phyloP scores from a whole-genome alignment of 345 rosid species.

The Rhizophora mangle region DNA sequence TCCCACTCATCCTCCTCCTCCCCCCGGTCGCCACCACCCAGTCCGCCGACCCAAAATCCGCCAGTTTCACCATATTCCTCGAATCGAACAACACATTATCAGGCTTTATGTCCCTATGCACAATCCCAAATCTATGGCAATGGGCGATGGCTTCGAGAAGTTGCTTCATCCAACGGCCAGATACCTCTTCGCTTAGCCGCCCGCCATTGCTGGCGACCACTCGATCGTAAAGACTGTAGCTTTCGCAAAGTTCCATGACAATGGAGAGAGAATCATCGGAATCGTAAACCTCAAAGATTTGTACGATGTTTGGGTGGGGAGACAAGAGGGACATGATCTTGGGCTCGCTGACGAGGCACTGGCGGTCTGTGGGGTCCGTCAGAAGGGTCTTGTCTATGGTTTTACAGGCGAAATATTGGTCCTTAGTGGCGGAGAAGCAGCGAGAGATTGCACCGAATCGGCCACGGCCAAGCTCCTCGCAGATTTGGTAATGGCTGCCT shows the following conservation, averaged over 20 bases:
- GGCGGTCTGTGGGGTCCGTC: conserved; percentile 22
- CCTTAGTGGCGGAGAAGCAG: conserved; percentile 18
- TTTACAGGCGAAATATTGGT: conserved; percentile 26
- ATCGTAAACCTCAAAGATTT: conserved; percentile 25
- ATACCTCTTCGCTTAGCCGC: conserved; percentile 8
- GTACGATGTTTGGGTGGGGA: conserved; percentile 32
- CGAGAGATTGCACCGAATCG: conserved; percentile 28
- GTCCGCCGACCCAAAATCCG: conserved; percentile 20
- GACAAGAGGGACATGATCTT: conserved; percentile 24
- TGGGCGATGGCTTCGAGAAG: conserved; percentile 21
- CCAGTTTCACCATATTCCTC: conserved; percentile 15
- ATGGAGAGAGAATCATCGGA: conserved; percentile 19
- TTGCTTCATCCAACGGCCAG: conserved; percentile 9
- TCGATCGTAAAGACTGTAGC: conserved; percentile 23
- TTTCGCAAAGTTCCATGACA: conserved; percentile 28
- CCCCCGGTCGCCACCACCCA: conserved; percentile 15
- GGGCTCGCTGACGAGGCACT: conserved; percentile 28
- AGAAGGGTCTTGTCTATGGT: conserved; percentile 26
- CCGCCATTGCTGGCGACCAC: conserved; percentile 1
- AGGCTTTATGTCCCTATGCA: conserved; percentile 27
- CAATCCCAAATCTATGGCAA: conserved; percentile 22
- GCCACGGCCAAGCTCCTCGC: conserved; percentile 37
- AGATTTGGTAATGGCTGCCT: conserved; percentile 22
- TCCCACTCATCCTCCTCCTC: conserved; percentile 12
- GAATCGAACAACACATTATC: conserved; percentile 23